Evolutionary conservation across 208 protist species (phyloP), one percentile per base, ranked within the genome.

Genomic region (Trypanosoma scelopori): DNA sequence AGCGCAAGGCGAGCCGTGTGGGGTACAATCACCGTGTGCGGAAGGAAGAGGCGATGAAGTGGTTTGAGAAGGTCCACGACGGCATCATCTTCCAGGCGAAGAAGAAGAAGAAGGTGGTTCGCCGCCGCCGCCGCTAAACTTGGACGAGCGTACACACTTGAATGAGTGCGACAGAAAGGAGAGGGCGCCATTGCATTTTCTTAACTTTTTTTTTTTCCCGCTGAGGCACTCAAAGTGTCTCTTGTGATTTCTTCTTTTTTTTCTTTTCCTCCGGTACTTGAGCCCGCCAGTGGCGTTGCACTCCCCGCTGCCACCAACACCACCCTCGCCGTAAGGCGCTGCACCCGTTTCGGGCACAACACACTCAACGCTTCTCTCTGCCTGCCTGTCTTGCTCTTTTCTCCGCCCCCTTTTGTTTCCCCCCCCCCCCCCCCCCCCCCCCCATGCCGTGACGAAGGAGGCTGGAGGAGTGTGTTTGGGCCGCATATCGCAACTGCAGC

Each of bases 51-150:
- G 87, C 99, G 63, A 98, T 98, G 84, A 94, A 98, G 71, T 99
- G 99, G 99, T 99, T 99, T 94, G 88, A 99, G 82, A 87, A 97
- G 69, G 98, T 98, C 69, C 99, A 98, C 85, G 95, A 99, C 64
- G 98, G 98, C 80, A 92, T 98, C 82, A 90, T 98, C 76, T 85
- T 98, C 77, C 84, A 91, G 70, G 85, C 74, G 41, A 94, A 87
- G 92, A 97, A 87, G 69, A 98, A 99, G 71, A 97, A 98, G 72
- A 98, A 98, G 71, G 95, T 99, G 43, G 81, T 96, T 65, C 79
- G 99, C 71, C 99, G 99, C 94, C 99, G 99, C 82, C 98, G 92
- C 67, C 96, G 99, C 74, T 99, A 99, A 87, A 94, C 97, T 71
- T 66, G 53, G 11, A 4, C 35, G 15, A 35, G 6, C n/a, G n/a